These are phyloP conservation scores for Onygena corvina DNA, from an alignment of 2,329 filamentous ascomycete genomes.

Conservation along the genomic window DNA sequence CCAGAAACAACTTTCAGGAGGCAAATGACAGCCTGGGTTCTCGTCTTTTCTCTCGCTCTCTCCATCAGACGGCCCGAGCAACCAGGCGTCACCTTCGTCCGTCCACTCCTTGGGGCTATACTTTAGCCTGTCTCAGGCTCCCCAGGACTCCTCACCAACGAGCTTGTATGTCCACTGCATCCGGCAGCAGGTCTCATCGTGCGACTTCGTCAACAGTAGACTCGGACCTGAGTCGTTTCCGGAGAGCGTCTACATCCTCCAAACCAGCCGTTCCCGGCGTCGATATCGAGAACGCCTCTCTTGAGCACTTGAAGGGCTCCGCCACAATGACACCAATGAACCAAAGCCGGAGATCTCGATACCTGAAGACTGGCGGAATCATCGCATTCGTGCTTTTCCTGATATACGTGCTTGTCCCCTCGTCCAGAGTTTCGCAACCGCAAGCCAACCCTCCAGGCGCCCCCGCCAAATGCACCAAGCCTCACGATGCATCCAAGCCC, in stretches of 20 bases:
- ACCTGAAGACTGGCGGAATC: slow-evolving; percentile 50
- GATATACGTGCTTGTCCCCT: slow-evolving; percentile 43
- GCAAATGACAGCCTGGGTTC: background rate
- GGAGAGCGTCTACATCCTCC: slow-evolving; percentile 34
- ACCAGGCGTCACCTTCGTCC: slow-evolving; percentile 16
- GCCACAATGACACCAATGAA: slow-evolving; percentile 42
- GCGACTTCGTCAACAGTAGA: slow-evolving; percentile 44
- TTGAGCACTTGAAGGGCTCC: slow-evolving; percentile 22
- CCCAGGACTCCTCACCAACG: slow-evolving; percentile 15
- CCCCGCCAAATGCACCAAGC: slow-evolving; percentile 65
- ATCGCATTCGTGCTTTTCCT: slow-evolving; percentile 47
- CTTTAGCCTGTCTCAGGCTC: background rate
- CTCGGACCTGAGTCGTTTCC: slow-evolving; percentile 35
- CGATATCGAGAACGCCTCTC: slow-evolving; percentile 6
- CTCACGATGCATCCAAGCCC: slow-evolving; percentile 76
- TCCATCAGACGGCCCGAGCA: background rate
- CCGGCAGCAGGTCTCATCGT: slow-evolving; percentile 39
- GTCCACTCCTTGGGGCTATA: slow-evolving; percentile 13
- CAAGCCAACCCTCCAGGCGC: slow-evolving; percentile 2
- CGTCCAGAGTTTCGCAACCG: slow-evolving; percentile 17
- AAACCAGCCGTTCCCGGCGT: slow-evolving; percentile 14
- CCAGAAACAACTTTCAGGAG: background rate
- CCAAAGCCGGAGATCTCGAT: slow-evolving; percentile 49
- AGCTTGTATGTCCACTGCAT: slow-evolving; percentile 45
- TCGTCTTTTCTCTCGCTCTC: background rate